Conservation (phyloP, 2,329 filamentous ascomycete genomes). For the Chaetomiaceae sp. region DNA sequence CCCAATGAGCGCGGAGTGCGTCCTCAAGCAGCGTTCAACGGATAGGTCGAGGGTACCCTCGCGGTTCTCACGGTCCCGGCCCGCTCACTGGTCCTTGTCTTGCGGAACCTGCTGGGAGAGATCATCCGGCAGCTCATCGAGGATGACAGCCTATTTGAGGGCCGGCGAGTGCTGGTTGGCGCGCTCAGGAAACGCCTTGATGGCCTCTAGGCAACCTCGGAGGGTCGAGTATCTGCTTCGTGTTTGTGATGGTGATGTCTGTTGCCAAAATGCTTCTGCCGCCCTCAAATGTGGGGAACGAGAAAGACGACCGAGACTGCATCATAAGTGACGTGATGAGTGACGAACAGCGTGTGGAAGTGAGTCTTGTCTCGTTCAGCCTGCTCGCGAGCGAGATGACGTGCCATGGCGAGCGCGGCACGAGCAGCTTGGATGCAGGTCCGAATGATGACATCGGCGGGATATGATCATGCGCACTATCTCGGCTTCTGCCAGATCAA, state of each 20-base stretch:
- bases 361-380: conserved; percentile 17
- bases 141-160: conserved; percentile 17
- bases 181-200: conserved; percentile 9
- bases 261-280: conserved; percentile 9
- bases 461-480: conserved; percentile 21
- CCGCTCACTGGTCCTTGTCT: neutral
- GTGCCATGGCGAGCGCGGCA: neutral
- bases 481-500: conserved; percentile 20
- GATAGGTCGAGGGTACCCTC: conserved; percentile 2
- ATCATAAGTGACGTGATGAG: conserved; percentile 21
- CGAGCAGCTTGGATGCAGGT: conserved; percentile 15
- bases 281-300: conserved; percentile 18
- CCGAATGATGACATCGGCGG: conserved; percentile 9
- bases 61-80: neutral
- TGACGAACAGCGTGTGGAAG: conserved; percentile 20
- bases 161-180: conserved; percentile 19
- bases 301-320: conserved; percentile 16
- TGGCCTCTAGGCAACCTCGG: conserved; percentile 13
- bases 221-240: conserved; percentile 9
- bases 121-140: conserved; percentile 22
- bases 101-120: conserved; percentile 9
- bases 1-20: conserved; percentile 23
- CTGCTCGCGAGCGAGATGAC: conserved; percentile 14
- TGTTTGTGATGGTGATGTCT: neutral
- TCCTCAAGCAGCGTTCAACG: conserved; percentile 18